Percentiles rank a stretch among this genome's conserved stretches.
Evolutionary conservation across 1,139 yeast genomes (phyloP).

Genomic region (Taphrina confusa): DNA sequence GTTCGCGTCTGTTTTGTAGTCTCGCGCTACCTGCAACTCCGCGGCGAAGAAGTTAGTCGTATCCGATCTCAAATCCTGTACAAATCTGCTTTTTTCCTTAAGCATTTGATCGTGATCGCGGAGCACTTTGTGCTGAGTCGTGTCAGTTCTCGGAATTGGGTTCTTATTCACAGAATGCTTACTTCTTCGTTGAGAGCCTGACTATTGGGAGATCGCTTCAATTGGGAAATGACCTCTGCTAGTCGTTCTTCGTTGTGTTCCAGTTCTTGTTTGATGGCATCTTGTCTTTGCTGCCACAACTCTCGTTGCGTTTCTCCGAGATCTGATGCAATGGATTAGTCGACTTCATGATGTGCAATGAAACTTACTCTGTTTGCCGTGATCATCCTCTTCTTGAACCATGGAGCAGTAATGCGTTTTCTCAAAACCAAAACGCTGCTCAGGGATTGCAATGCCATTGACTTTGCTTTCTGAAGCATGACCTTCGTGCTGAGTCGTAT

Average conservation of each 20-base stretch:
- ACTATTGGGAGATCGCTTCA: conserved; percentile 4
- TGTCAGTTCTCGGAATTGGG: background rate
- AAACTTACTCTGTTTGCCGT: conserved; percentile 1
- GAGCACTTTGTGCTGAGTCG: background rate
- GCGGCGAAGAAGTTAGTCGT: background rate
- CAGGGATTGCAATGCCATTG: conserved; percentile 46
- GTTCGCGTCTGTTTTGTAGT: background rate
- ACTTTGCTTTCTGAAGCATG: conserved; percentile 37
- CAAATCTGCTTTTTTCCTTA: background rate
- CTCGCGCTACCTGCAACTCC: background rate
- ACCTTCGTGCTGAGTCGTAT: conserved; percentile 51
- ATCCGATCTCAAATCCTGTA: background rate
- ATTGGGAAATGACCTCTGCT: background rate
- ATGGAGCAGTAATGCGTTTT: conserved; percentile 67
- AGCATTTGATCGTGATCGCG: conserved; percentile 1
- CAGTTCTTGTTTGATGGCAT: background rate
- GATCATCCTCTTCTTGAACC: conserved; percentile 41
- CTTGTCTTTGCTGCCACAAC: conserved; percentile 2
- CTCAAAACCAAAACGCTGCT: conserved; percentile 69
- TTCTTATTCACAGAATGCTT: too few species aligned
- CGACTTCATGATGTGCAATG: too few species aligned
- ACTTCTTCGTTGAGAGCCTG: conserved; percentile 13
- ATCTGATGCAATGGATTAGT: too few species aligned
- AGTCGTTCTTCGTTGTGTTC: background rate
- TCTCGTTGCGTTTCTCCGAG: conserved; percentile 13